phyloP scores from a whole-genome alignment of 106 monocot genomes.

The Phalaenopsis aphrodite region DNA sequence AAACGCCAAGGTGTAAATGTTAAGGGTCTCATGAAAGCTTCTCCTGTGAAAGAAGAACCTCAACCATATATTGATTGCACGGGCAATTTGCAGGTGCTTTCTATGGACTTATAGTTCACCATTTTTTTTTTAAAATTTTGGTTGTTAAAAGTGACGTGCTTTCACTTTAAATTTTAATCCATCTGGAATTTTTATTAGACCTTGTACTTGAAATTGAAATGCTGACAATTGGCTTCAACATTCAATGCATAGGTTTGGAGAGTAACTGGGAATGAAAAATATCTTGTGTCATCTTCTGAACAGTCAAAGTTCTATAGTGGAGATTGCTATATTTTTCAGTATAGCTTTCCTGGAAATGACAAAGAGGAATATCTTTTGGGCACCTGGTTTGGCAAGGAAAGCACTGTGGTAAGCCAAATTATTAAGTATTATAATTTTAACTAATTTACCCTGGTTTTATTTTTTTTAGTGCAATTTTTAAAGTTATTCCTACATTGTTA shows the following conservation, averaged over 20 bases:
- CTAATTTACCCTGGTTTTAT: neutral
- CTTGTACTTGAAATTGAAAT: neutral
- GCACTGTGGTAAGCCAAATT: slow-evolving; percentile 44
- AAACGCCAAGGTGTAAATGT: slow-evolving; percentile 92
- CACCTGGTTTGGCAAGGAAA: slow-evolving; percentile 95
- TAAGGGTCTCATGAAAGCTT: slow-evolving; percentile 77
- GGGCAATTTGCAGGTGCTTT: slow-evolving; percentile 82
- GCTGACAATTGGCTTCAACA: slow-evolving; percentile 1
- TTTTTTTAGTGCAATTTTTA: neutral
- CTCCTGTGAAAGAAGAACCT: slow-evolving; percentile 86
- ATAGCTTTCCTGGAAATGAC: slow-evolving; percentile 84
- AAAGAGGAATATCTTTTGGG: slow-evolving; percentile 89
- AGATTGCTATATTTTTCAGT: slow-evolving; percentile 98
- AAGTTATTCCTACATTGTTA: neutral
- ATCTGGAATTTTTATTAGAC: neutral
- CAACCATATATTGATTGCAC: slow-evolving; percentile 96
- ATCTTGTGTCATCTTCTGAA: slow-evolving; percentile 59
- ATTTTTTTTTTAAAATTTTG: neutral
- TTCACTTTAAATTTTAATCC: neutral
- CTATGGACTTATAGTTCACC: neutral
- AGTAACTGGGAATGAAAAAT: slow-evolving; percentile 71
- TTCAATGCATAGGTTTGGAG: slow-evolving; percentile 69
- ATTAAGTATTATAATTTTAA: neutral
- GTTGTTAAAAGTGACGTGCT: neutral
- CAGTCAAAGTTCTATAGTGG: slow-evolving; percentile 95